These are phyloP conservation scores for Hymenoscyphus scutula DNA, from an alignment of 2,329 filamentous ascomycete species.

Conservation along the genomic window DNA sequence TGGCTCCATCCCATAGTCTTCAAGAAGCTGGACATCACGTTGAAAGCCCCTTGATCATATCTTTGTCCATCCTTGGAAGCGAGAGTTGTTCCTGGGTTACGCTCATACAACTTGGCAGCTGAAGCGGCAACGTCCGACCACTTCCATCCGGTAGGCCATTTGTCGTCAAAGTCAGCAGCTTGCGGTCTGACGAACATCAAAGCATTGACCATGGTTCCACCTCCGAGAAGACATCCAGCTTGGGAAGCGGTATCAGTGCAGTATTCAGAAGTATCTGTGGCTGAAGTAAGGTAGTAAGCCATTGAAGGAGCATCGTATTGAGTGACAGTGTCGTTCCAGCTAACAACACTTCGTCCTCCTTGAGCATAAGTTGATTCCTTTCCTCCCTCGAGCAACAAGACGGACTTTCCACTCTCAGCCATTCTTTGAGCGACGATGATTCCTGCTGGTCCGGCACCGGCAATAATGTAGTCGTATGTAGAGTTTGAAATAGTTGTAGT, in stretches of 20 bases:
- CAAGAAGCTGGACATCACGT: constrained; percentile 50
- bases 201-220: constrained; percentile 54
- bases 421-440: constrained; percentile 53
- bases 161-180: constrained; percentile 64
- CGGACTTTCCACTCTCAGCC: constrained; percentile 46
- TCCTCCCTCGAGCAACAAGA: constrained; percentile 41
- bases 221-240: constrained; percentile 68
- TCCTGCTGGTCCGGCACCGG: constrained; percentile 61
- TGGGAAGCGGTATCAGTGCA: constrained; percentile 55
- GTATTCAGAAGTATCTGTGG: constrained; percentile 47
- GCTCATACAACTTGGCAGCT: constrained; percentile 59
- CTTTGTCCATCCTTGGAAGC: constrained; percentile 63
- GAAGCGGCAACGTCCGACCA: constrained; percentile 57
- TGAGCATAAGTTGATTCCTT: constrained; percentile 22
- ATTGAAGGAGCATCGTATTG: constrained; percentile 69
- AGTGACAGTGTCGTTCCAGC: constrained; percentile 44
- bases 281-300: constrained; percentile 63
- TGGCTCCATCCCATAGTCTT: constrained; percentile 55
- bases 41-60: constrained; percentile 64
- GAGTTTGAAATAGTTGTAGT: constrained; percentile 24
- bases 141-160: constrained; percentile 67
- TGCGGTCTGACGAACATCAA: constrained; percentile 66
- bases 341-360: constrained; percentile 23
- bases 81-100: constrained; percentile 65
- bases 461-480: constrained; percentile 61